Evolutionary conservation across 768 basidiomycete genomes (phyloP), one percentile per base, ranked within the genome.

Genomic region (Leccinellum rugosiceps): DNA sequence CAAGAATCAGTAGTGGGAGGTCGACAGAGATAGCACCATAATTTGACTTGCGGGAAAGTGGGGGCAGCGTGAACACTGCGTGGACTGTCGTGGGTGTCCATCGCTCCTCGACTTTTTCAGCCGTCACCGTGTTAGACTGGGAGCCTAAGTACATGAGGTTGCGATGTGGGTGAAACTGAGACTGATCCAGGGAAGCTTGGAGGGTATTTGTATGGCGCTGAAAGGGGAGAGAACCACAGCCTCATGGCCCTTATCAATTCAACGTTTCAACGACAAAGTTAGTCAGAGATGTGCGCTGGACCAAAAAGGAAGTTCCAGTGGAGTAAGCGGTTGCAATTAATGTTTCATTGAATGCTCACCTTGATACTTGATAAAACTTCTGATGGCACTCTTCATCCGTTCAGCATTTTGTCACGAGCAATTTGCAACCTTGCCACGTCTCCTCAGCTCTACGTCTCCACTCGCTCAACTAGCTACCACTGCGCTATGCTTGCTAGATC

Each of bases 41-140:
- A 11, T 0, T 34, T 19, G 52, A 3, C 13, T 5, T 30, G 26
- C 19, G 13, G 11, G 60, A 1, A 8, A 43, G 34, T 14, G n/a
- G n/a, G 30, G 1, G 2, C 6, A 65, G 9, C 17, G 14, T 1
- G 38, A 57, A 68, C 25, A 43, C 17, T 3, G 53, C 48, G 19
- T 63, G 45, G 6, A 68, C 46, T 6, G 52, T 47, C 3, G 63
- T 58, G 4, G 53, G 48, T 15, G 58, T 53, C 66, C 65, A 60
- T 30, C 28, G 56, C 28, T 67, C 65, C 28, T 63, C 57, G 3
- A 62, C 41, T 34, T 26, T 56, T 31, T 45, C 3, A 13, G 34
- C 63, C 15, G 8, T 41, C 30, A 56, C 15, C 17, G 28, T 43
- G 41, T 38, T 28, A 15, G 55, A 35, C 35, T 4, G 0, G 35